Base-by-base conservation (phyloP, 1,284 basidiomycete species). In the Irpex rosettiformis region DNA sequence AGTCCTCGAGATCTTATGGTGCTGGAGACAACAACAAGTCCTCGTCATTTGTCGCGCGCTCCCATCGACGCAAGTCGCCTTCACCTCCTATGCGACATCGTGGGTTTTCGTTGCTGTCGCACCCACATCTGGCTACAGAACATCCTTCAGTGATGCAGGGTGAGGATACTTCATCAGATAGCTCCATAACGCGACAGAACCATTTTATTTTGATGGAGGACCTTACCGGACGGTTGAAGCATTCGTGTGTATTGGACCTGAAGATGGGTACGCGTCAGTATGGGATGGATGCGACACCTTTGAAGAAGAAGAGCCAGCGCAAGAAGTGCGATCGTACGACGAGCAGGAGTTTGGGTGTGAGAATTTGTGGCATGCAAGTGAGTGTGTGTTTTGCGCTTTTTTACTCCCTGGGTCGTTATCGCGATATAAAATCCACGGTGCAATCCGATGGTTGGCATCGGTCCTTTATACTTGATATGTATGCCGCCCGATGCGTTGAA, bases 201-300 rank as follows among this genome's bases (percentile, higher is more conserved):
- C 91, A 98, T 70, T 99, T 99, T 73, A 95, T 99, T 66, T 82
- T 99, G 62, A 96, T 99, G 93, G 96, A 99, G 74, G 97, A 99
- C 70, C 78, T 99, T 48, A 99, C 96, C 1, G 97, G 97, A 21
- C 80, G 91, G n/a, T 75, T 98, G 65, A 96, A 92, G 72, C 86
- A 86, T 55, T 94, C 97, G 3, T 99, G 96, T 70, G 97, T 99
- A 45, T 84, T 99, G 64, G 96, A 99, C 74, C 79, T 99, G 67
- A 99, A 99, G 80, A 99, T 99, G 96, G 96, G 96, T 11, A 98
- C 96, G 30, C 82, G 96, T 45, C 96, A 99, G 76, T 98, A 99
- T 74, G 97, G 97, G 13, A 91, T 97, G 74, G 94, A 98, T 68
- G 96, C 96, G 22, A 93, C 91, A 3, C 79, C 88, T 0, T 81